Evolutionary conservation across 345 rosid species (phyloP).

Genomic region (Gossypium thurberi): DNA sequence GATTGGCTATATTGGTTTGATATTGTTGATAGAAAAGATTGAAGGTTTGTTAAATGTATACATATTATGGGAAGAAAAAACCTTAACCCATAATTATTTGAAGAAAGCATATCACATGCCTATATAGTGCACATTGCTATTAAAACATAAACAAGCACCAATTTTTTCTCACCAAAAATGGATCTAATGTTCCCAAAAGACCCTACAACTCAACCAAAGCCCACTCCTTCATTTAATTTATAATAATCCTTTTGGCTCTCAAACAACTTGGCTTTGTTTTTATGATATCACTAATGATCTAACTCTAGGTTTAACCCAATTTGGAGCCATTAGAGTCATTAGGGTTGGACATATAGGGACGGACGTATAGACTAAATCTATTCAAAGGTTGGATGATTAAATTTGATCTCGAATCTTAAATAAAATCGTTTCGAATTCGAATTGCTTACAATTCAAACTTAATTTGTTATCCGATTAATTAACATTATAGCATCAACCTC

Average conservation of each 20-base stretch:
- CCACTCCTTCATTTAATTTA: conserved; percentile 22
- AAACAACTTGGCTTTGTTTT: conserved; percentile 10
- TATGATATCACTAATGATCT: neutral
- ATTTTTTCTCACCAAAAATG: conserved; percentile 15
- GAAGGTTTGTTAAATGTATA: neutral
- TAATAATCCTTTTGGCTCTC: neutral
- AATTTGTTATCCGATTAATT: too few relatives aligned
- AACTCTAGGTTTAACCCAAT: neutral
- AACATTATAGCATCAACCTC: too few relatives aligned
- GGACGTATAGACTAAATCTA: neutral
- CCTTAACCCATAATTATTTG: conserved; percentile 19
- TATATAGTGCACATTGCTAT: neutral
- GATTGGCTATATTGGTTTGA: neutral
- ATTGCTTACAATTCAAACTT: too few relatives aligned
- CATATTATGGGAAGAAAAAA: neutral
- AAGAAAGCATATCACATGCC: conserved; percentile 38
- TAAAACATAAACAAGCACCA: conserved; percentile 23
- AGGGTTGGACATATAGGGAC: neutral
- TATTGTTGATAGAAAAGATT: neutral
- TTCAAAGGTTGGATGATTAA: neutral
- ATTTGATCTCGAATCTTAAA: neutral
- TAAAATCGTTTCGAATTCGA: too few relatives aligned
- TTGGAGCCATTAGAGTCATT: conserved; percentile 7
- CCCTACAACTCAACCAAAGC: conserved; percentile 34
- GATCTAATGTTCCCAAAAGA: conserved; percentile 48